Evolutionary conservation across 352 stramenopile genomes (phyloP).

Genomic region (Blastocystis sp.): DNA sequence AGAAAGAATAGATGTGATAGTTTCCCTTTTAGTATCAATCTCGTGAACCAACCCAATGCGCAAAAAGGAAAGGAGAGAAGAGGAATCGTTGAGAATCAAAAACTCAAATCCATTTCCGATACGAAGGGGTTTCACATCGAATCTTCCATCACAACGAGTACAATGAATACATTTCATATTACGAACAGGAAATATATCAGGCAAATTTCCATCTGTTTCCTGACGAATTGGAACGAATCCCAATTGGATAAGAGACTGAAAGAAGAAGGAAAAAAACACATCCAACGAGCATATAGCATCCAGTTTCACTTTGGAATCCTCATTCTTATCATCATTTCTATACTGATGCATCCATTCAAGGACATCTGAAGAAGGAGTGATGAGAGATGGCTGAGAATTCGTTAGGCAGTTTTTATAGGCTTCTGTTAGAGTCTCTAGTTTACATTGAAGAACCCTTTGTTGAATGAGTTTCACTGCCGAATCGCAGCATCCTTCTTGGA

Average conservation of each 20-base stretch:
- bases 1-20: neutral
- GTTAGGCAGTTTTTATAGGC: neutral
- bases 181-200: neutral
- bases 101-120: no score
- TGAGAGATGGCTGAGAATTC: neutral
- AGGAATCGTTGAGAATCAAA: no score
- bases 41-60: neutral
- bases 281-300: conserved; percentile 15
- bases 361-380: neutral
- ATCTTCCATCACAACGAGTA: no score
- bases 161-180: no score
- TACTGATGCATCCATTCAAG: conserved; percentile 1
- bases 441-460: neutral
- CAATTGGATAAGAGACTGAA: neutral
- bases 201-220: neutral
- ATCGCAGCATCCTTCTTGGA: neutral
- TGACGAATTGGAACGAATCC: neutral
- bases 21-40: neutral
- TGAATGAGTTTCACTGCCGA: neutral
- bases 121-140: no score
- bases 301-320: neutral
- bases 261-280: conserved; percentile 47
- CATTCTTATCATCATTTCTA: neutral
- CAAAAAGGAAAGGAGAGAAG: no score
- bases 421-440: neutral